phyloP scores from a whole-genome alignment of 108 stramenopile genomes.

The Fragilariopsis cylindrus region DNA sequence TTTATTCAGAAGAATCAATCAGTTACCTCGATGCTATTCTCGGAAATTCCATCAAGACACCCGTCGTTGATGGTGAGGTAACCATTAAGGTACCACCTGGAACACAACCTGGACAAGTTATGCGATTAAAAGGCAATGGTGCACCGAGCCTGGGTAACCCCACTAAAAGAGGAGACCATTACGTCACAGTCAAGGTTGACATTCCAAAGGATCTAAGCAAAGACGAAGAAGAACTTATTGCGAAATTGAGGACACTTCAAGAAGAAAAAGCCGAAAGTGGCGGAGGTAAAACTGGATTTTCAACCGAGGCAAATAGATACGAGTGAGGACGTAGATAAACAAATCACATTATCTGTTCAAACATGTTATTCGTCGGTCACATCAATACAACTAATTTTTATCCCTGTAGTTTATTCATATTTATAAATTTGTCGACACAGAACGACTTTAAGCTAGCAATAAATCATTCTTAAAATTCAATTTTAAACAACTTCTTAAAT shows the following conservation, averaged over 20 bases:
- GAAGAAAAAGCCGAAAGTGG: slow-evolving; percentile 33
- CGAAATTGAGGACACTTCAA: slow-evolving; percentile 73
- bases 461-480: no score
- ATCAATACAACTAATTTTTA: no score
- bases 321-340: background rate
- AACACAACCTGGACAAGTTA: slow-evolving; percentile 96
- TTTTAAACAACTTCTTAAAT: no score
- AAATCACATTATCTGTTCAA: no score
- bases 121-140: slow-evolving; percentile 92
- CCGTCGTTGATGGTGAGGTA: slow-evolving; percentile 93
- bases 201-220: slow-evolving; percentile 91
- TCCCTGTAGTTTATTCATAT: no score
- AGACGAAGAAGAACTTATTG: slow-evolving; percentile 86
- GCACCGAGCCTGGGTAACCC: slow-evolving; percentile 85
- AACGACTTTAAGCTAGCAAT: no score
- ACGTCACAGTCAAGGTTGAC: slow-evolving; percentile 93
- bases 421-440: no score
- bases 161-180: slow-evolving; percentile 89
- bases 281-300: slow-evolving; percentile 34
- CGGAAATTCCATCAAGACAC: slow-evolving; percentile 88
- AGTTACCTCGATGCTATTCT: slow-evolving; percentile 95
- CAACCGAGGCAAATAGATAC: slow-evolving; percentile 8
- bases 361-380: no score
- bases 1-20: slow-evolving; percentile 87
- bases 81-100: slow-evolving; percentile 96